Base-by-base conservation (phyloP, 768 basidiomycete genomes). In the Gymnopilus dilepis region DNA sequence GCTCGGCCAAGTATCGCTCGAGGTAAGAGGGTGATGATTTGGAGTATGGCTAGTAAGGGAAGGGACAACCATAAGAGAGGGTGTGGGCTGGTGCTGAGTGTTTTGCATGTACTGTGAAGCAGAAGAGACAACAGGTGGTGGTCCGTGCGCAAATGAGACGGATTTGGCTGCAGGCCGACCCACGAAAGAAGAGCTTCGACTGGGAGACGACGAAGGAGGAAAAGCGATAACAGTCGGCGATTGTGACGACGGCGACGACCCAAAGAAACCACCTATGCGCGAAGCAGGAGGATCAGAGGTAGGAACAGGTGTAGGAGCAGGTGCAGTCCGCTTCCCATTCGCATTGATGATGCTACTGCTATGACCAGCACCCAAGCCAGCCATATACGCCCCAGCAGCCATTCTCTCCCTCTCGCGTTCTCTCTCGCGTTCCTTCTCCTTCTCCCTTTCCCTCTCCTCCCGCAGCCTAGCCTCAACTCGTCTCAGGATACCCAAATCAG, bases 401-500 rank as follows among this genome's bases (percentile, higher is more conserved):
- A 69, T 58, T 57, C 70, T 67, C 56, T 72, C 71, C 38, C 72
- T 70, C 63, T 74, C 75, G 56, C 74, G 69, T 64, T 76, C 73
- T 51, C 70, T 73, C 60, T 74, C 74, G 31, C 72, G 62, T 48
- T 77, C 76, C 57, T 70, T 68, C 66, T 71, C 70, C 58, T 67
- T 59, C 61, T 78, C 78, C 61, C 77, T 59, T 60, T 79, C 78
- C 56, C 74, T 70, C 62, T 81, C 82, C 62, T 82, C 83, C 56
- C 66, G 72, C 58, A 80, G 62, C 58, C 79, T 69, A 21, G 66
- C 77, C 75, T 97, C 95, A 45, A 95, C 83, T 42, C 85, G 80
- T 64, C 85, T 80, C 67, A 97, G 76, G 28, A 95, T 71, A 4
- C 84, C 84, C 58, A 96, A 74, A 74, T 99, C 97, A 51, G 78